phyloP scores from a whole-genome alignment of 257 asterid species.

The Solanum gracilifrons region DNA sequence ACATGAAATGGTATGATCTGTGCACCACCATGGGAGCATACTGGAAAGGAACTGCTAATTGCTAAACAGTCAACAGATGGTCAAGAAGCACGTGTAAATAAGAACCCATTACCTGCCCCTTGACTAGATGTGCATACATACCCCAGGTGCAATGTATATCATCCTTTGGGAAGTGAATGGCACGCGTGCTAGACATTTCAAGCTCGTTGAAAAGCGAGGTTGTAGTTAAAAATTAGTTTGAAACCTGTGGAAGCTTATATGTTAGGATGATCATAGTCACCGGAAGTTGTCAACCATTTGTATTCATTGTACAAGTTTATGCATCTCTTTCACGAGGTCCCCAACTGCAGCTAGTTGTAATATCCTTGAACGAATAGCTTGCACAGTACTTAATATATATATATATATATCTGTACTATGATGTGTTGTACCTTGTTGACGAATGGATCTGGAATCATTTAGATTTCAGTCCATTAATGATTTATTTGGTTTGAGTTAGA shows the following conservation, averaged over 20 bases:
- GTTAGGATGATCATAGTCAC: neutral
- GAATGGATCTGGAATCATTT: neutral
- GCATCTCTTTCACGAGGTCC: neutral
- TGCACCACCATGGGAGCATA: neutral
- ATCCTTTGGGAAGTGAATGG: slow-evolving; percentile 1
- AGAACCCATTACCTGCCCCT: neutral
- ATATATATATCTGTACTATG: neutral
- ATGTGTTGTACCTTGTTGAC: neutral
- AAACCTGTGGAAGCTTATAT: neutral
- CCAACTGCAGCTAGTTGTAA: neutral
- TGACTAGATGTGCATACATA: slow-evolving; percentile 17
- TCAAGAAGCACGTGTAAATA: slow-evolving; percentile 16
- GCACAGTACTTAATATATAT: neutral
- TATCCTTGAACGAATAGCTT: neutral
- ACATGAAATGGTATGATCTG: neutral
- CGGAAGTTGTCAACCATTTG: neutral
- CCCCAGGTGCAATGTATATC: slow-evolving; percentile 18
- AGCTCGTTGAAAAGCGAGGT: neutral
- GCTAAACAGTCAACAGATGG: neutral
- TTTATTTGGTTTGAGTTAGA: neutral
- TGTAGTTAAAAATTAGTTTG: neutral
- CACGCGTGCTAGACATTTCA: neutral
- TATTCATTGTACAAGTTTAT: neutral
- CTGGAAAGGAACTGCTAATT: neutral
- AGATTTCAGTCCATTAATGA: neutral